Conservation (phyloP, 2,329 filamentous ascomycete species). For the Sporothrix brunneoviolacea region DNA sequence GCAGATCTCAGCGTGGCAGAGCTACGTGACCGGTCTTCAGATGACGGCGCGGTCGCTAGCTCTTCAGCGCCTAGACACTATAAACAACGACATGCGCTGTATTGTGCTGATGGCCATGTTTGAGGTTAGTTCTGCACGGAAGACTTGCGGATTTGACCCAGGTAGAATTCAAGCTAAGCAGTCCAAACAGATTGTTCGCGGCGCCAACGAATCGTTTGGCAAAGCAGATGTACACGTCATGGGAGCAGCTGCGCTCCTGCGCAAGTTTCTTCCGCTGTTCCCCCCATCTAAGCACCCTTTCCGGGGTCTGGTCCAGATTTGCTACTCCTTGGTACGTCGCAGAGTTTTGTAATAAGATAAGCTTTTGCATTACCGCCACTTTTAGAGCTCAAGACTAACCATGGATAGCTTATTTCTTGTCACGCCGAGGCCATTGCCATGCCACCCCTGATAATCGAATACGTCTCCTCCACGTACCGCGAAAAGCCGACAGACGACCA, state of each 20-base stretch:
- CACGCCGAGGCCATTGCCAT: slow-evolving; percentile 34
- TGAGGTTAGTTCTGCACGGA: slow-evolving; percentile 41
- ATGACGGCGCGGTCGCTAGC: slow-evolving; percentile 37
- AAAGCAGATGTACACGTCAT: slow-evolving; percentile 52
- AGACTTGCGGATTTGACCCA: too few relatives aligned
- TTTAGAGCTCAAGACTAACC: not conserved
- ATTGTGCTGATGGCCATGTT: slow-evolving; percentile 56
- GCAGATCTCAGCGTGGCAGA: slow-evolving; percentile 40
- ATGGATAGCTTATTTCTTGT: slow-evolving; percentile 35
- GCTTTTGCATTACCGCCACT: not conserved
- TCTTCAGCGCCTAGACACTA: slow-evolving; percentile 26
- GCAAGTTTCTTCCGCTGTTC: slow-evolving; percentile 37
- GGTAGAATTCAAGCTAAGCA: too few relatives aligned
- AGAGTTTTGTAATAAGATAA: too few relatives aligned
- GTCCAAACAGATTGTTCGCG: slow-evolving; percentile 38
- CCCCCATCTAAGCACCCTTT: slow-evolving; percentile 36
- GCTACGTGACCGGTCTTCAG: slow-evolving; percentile 48
- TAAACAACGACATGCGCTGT: slow-evolving; percentile 42
- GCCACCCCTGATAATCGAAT: slow-evolving; percentile 37
- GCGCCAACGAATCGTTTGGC: slow-evolving; percentile 38
- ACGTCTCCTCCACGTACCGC: slow-evolving; percentile 30
- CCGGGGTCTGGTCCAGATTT: slow-evolving; percentile 47
- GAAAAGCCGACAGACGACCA: slow-evolving; percentile 31
- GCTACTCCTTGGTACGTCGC: slow-evolving; percentile 46
- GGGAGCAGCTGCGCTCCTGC: slow-evolving; percentile 53